Evolutionary conservation across 345 rosid species (phyloP).

Genomic region (Citrus maxima): DNA sequence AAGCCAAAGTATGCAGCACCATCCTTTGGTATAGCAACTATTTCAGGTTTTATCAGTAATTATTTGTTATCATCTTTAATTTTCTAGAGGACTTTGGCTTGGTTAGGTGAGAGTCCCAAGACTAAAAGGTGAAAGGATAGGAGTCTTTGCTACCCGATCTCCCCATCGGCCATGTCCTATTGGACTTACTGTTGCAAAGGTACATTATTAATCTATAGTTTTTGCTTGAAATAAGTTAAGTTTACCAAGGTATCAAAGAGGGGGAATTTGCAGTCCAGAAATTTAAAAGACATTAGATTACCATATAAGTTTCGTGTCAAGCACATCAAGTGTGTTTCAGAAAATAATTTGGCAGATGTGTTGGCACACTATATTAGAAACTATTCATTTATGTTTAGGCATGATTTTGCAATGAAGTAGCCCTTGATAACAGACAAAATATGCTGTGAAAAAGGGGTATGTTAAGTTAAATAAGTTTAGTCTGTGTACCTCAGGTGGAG

Average conservation of each 20-base stretch:
- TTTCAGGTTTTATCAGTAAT: constrained; percentile 6
- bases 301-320: neutral
- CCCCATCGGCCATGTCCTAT: constrained; percentile 95
- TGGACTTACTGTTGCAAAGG: constrained; percentile 94
- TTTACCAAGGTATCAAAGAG: neutral
- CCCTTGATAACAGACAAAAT: neutral
- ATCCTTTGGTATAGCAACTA: neutral
- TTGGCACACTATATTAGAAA: neutral
- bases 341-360: neutral
- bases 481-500: constrained; percentile 54
- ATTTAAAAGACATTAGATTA: neutral
- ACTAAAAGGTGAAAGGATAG: constrained; percentile 72
- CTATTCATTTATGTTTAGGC: neutral
- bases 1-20: constrained; percentile 62
- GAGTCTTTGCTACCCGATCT: constrained; percentile 87
- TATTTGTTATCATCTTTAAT: constrained; percentile 18
- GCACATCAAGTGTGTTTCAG: neutral
- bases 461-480: neutral
- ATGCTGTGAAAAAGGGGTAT: neutral
- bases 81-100: constrained; percentile 28
- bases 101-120: constrained; percentile 92
- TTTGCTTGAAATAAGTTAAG: neutral
- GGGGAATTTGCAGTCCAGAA: neutral
- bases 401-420: neutral
- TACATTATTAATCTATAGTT: constrained; percentile 13